phyloP scores from a whole-genome alignment of 345 rosid genomes.

The Eucalyptus coolabah region DNA sequence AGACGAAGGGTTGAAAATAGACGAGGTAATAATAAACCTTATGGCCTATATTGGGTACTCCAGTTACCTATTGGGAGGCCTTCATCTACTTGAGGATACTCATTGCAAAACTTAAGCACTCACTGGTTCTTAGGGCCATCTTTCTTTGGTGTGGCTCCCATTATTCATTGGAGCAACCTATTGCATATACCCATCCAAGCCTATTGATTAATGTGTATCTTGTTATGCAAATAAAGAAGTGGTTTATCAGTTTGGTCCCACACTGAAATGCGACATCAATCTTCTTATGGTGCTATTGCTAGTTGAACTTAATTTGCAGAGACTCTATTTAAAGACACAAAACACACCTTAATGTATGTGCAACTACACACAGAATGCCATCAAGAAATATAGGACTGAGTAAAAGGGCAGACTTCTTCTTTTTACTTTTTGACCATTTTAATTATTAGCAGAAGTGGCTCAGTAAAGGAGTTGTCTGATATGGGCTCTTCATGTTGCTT shows the following conservation, averaged over 20 bases:
- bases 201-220: background rate
- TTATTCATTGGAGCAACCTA: background rate
- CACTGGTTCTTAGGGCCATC: background rate
- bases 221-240: background rate
- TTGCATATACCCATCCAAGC: background rate
- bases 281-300: background rate
- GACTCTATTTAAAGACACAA: background rate
- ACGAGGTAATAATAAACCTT: conserved; percentile 41
- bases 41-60: background rate
- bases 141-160: background rate
- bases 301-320: background rate
- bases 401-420: background rate
- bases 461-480: background rate
- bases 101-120: background rate
- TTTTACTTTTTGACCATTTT: background rate
- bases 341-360: background rate
- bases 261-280: background rate
- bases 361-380: background rate
- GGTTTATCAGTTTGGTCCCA: background rate
- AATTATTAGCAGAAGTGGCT: background rate
- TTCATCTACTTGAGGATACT: background rate
- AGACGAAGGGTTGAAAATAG: conserved; percentile 41
- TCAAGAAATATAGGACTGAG: background rate
- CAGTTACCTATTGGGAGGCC: background rate
- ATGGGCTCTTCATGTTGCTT: background rate